A percentile compares a stretch with the other conserved stretches of the same genome.
phyloP scores from a whole-genome alignment of 208 protist genomes.

The Leishmania mexicana region DNA sequence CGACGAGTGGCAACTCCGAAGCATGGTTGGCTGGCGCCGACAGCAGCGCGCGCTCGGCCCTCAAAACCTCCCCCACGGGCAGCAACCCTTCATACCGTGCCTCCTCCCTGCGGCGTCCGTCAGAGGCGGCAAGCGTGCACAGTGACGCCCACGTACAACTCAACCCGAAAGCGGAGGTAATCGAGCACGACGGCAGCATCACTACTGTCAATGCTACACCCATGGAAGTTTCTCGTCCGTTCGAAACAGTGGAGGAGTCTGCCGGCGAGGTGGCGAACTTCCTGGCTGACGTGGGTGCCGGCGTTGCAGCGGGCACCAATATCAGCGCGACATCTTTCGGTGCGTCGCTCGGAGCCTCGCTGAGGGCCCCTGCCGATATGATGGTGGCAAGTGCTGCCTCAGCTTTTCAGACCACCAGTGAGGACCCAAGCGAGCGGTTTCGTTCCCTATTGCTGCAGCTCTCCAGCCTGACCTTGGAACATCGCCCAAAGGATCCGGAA shows the following conservation, averaged over 20 bases:
- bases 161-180: conserved; percentile 33
- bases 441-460: conserved; percentile 48
- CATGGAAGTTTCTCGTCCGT: not conserved
- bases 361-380: not conserved
- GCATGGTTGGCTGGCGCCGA: not conserved
- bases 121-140: conserved; percentile 23
- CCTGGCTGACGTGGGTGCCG: conserved; percentile 32
- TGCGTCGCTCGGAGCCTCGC: not conserved
- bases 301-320: conserved; percentile 2
- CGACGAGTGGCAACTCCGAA: not conserved
- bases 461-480: conserved; percentile 35
- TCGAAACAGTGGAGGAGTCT: conserved; percentile 8
- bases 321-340: not conserved
- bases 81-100: not conserved
- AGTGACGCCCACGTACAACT: conserved; percentile 40
- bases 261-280: conserved; percentile 39
- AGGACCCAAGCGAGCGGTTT: conserved; percentile 22
- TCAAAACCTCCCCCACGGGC: conserved; percentile 12
- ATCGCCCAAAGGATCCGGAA: conserved; percentile 53
- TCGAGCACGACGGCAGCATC: conserved; percentile 38
- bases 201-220: conserved; percentile 15
- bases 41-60: conserved; percentile 16
- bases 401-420: not conserved
- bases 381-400: not conserved
- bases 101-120: conserved; percentile 31